A percentile compares a stretch with the other conserved stretches of the same genome.
These are phyloP conservation scores for Vitis hybrid DNA, from an alignment of 177 flowering plant species.

Conservation along the genomic window DNA sequence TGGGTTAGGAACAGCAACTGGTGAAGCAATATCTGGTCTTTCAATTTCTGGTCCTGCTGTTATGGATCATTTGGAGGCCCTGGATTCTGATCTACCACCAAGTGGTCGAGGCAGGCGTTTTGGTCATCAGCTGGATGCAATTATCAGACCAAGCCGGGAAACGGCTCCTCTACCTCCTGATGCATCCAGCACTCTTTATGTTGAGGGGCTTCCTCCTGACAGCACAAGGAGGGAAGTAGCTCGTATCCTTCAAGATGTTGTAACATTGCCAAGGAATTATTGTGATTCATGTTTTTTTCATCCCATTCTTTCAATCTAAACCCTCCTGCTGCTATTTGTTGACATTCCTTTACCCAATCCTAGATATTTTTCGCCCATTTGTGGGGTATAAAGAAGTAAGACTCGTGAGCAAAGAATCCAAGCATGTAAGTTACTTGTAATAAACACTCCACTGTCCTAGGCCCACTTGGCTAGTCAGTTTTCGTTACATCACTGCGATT, in stretches of 20 bases:
- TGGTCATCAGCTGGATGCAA: constrained; percentile 33
- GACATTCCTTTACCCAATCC: constrained; percentile 22
- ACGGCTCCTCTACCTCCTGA: constrained; percentile 66
- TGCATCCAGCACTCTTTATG: constrained; percentile 65
- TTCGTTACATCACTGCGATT: background rate
- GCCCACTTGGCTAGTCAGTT: background rate
- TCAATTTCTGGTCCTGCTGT: constrained; percentile 32
- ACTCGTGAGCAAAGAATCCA: constrained; percentile 64
- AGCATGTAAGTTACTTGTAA: constrained; percentile 41
- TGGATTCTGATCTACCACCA: constrained; percentile 15
- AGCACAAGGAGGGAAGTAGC: constrained; percentile 64
- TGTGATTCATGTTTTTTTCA: background rate
- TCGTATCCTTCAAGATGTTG: constrained; percentile 55
- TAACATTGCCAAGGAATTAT: background rate
- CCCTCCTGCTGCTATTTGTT: background rate
- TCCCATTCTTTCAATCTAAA: background rate
- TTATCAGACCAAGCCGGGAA: constrained; percentile 45
- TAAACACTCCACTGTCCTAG: background rate
- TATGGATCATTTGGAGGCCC: constrained; percentile 32
- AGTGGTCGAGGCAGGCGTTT: constrained; percentile 42
- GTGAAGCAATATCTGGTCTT: constrained; percentile 38
- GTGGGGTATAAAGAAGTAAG: constrained; percentile 70
- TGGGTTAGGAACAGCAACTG: constrained; percentile 38
- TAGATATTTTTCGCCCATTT: constrained; percentile 77
- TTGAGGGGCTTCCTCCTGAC: constrained; percentile 69